Evolutionary conservation across 805 yeast genomes (phyloP).

Genomic region (Saccharomycopsis fodiens): DNA sequence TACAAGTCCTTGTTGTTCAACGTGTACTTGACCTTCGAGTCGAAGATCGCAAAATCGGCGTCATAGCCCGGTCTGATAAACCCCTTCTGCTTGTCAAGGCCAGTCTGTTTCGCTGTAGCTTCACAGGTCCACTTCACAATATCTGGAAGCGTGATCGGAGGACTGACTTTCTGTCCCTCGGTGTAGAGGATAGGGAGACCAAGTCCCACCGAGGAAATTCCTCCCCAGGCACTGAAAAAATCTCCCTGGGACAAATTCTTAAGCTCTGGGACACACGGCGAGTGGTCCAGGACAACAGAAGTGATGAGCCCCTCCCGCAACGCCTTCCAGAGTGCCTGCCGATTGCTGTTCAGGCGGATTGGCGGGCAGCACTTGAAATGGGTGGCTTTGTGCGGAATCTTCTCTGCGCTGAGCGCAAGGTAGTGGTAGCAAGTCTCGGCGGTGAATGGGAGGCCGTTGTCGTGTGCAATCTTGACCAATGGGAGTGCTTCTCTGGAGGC

Average conservation of each 20-base stretch:
- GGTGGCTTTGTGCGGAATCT: conserved; percentile 69
- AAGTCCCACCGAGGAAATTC: conserved; percentile 86
- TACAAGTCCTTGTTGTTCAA: conserved; percentile 49
- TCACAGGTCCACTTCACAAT: conserved; percentile 73
- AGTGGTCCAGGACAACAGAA: conserved; percentile 90
- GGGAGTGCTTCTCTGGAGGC: conserved; percentile 84
- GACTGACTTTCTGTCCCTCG: conserved; percentile 48
- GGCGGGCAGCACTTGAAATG: conserved; percentile 95
- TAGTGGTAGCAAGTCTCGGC: conserved; percentile 97
- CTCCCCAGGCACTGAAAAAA: conserved; percentile 94
- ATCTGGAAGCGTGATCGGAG: conserved; percentile 48
- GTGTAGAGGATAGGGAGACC: conserved; percentile 81
- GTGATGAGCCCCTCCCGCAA: conserved; percentile 56
- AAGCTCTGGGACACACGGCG: conserved; percentile 91
- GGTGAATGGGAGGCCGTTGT: conserved; percentile 50
- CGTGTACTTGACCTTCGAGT: conserved; percentile 44
- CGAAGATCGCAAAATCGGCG: conserved; percentile 84
- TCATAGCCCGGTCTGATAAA: conserved; percentile 65
- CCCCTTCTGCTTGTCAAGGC: conserved; percentile 68
- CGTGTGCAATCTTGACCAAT: conserved; percentile 52
- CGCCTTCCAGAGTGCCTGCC: conserved; percentile 72
- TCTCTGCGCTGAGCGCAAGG: conserved; percentile 68
- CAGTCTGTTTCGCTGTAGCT: conserved; percentile 83
- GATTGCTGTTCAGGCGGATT: conserved; percentile 67
- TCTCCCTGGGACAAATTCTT: conserved; percentile 80